phyloP scores from a whole-genome alignment of 164 flowering plant genomes.

The Kingdonia uniflora region DNA sequence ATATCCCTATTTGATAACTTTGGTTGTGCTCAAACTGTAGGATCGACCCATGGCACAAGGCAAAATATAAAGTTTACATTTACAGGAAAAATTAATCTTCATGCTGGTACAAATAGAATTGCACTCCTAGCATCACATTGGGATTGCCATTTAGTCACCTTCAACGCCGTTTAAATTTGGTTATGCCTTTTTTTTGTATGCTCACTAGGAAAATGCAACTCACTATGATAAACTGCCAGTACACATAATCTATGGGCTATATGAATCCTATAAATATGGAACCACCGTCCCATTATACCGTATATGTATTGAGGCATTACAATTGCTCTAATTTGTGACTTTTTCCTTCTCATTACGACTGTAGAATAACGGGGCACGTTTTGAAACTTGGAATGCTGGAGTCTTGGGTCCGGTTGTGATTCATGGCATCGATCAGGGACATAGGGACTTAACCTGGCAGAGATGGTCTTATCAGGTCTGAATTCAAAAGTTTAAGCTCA shows the following conservation, averaged over 20 bases:
- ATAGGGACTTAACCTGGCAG: slow-evolving; percentile 64
- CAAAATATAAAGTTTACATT: slow-evolving; percentile 45
- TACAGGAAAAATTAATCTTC: slow-evolving; percentile 49
- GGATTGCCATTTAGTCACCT: slow-evolving; percentile 69
- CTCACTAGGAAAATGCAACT: neutral
- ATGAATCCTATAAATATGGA: too few relatives aligned
- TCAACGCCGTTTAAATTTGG: too few relatives aligned
- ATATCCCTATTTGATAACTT: neutral
- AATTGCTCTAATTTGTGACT: too few relatives aligned
- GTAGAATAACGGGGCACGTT: slow-evolving; percentile 80
- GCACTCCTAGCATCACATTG: slow-evolving; percentile 80
- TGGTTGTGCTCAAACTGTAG: slow-evolving; percentile 22
- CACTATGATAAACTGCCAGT: too few relatives aligned
- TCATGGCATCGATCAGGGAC: slow-evolving; percentile 59
- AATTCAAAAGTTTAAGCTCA: too few relatives aligned
- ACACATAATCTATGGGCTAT: too few relatives aligned
- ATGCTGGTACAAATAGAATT: slow-evolving; percentile 68
- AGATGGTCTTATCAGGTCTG: slow-evolving; percentile 92
- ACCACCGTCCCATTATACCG: too few relatives aligned
- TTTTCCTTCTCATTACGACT: slow-evolving; percentile 5
- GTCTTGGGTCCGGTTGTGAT: slow-evolving; percentile 68
- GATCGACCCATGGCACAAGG: slow-evolving; percentile 75
- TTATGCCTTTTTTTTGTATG: neutral
- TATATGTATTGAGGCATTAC: too few relatives aligned
- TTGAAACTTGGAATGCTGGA: slow-evolving; percentile 74